Percentiles rank a stretch among this genome's conserved stretches.
These are phyloP conservation scores for Podosphaera aphanis DNA, from an alignment of 2,329 filamentous ascomycete species.

Conservation along the genomic window DNA sequence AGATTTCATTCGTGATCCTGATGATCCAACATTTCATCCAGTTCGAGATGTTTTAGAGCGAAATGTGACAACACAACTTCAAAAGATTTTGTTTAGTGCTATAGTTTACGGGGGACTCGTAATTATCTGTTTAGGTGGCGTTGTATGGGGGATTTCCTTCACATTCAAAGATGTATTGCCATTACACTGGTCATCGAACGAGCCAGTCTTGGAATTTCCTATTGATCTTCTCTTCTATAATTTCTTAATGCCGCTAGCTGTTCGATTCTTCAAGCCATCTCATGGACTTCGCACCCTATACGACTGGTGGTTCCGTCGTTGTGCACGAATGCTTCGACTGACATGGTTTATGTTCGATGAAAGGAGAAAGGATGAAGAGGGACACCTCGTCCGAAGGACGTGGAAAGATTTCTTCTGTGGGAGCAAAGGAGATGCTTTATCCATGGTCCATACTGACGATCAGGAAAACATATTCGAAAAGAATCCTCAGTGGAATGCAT, in stretches of 20 bases:
- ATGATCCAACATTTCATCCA: conserved; percentile 94
- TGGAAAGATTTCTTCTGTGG: conserved; percentile 33
- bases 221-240: conserved; percentile 92
- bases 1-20: conserved; percentile 94
- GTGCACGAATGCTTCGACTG: conserved; percentile 55
- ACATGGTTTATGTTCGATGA: conserved; percentile 89
- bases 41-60: conserved; percentile 90
- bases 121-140: conserved; percentile 76
- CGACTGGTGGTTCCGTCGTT: conserved; percentile 85
- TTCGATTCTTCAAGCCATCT: conserved; percentile 65
- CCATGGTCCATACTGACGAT: conserved; percentile 5
- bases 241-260: conserved; percentile 71
- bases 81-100: conserved; percentile 90
- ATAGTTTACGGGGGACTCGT: conserved; percentile 87
- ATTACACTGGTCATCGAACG: conserved; percentile 79
- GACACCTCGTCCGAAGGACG: conserved; percentile 33
- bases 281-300: conserved; percentile 70
- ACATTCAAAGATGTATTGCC: conserved; percentile 52
- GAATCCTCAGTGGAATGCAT: conserved; percentile 21
- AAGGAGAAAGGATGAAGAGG: conserved; percentile 60
- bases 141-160: conserved; percentile 72
- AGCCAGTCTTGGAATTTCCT: conserved; percentile 82
- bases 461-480: conserved; percentile 21
- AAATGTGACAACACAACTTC: conserved; percentile 72
- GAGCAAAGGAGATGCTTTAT: conserved; percentile 11